Evolutionary conservation across 1,284 basidiomycete genomes (phyloP), one percentile per base, ranked within the genome.

Genomic region (Heliocybe sulcata): DNA sequence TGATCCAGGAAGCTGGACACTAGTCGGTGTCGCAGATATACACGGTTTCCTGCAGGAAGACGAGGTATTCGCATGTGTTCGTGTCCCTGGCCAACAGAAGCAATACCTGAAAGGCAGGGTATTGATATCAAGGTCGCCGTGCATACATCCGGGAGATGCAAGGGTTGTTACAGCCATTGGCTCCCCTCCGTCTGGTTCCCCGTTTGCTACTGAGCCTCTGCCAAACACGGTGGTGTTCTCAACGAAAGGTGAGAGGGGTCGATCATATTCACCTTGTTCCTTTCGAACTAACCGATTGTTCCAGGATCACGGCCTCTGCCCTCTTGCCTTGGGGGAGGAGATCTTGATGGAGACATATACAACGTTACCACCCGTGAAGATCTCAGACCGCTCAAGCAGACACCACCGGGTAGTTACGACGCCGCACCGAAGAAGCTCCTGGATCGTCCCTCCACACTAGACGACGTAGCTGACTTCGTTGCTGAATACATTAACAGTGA

Each of bases 401-500:
- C 65, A 38, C 14, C 54, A 11, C 77, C 87, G 3, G 84, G 79
- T 1, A 64, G 67, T n/a, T 89, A 89, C 59, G 61, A 66, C 10
- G 69, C 80, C 1, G 79, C 79, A 0, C 61, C 65, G 10, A 77
- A 69, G 60, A 80, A 77, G 54, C 50, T 72, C 2, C 64, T 90
- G 1, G 64, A 75, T 45, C 77, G 77, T 27, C 76, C 71, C 33
- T 83, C 79, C 65, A 87, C 76, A 10, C 87, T 85, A 74, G 70
- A 64, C 16, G 91, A 87, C 67, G 83, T 90, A 1, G 83, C 81
- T 1, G 80, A 88, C 50, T 91, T 90, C 63, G 79, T 90, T 14
- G 75, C 85, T 53, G 83, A 89, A 56, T 90, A 81, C 57, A 84
- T 87, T 58, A 81, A 73, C 60, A 83, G 77, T 52, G 85, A 89